A percentile compares a stretch with the other conserved stretches of the same genome.
Conservation (phyloP, 805 yeast species). For the Metschnikowia santaceciliae region DNA sequence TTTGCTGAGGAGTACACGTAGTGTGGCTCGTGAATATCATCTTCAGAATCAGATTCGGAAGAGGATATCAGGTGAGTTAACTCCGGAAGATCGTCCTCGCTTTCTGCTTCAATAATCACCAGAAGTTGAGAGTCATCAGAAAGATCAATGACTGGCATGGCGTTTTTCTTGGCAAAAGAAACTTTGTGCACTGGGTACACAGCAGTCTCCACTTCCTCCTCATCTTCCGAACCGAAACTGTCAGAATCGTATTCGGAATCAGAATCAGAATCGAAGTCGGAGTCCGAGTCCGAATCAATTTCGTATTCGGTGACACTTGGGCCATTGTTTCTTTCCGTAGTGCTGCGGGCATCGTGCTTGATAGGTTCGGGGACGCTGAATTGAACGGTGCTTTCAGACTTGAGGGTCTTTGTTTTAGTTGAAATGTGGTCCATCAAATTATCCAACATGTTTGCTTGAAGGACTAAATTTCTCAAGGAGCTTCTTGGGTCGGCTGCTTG, state of each 20-base stretch:
- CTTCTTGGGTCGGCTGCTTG: slow-evolving; percentile 60
- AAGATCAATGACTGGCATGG: slow-evolving; percentile 12
- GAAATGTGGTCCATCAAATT: slow-evolving; percentile 52
- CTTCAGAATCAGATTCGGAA: slow-evolving; percentile 16
- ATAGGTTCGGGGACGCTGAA: slow-evolving; percentile 16
- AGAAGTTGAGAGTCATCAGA: slow-evolving; percentile 13
- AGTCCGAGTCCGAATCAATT: slow-evolving; percentile 29
- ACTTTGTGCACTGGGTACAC: not conserved
- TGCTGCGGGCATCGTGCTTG: slow-evolving; percentile 5
- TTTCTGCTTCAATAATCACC: slow-evolving; percentile 12
- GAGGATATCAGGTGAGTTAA: slow-evolving; percentile 15
- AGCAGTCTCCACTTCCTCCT: slow-evolving; percentile 15
- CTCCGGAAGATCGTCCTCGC: slow-evolving; percentile 15
- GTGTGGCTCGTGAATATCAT: slow-evolving; percentile 10
- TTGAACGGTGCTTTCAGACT: slow-evolving; percentile 6
- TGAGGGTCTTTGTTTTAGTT: slow-evolving; percentile 24
- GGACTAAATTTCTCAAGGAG: slow-evolving; percentile 53
- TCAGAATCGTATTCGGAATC: slow-evolving; percentile 19
- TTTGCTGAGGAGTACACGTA: slow-evolving; percentile 8
- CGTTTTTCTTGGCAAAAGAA: slow-evolving; percentile 3
- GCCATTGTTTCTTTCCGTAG: slow-evolving; percentile 16
- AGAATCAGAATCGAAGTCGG: slow-evolving; percentile 23
- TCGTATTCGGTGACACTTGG: slow-evolving; percentile 39
- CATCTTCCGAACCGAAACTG: slow-evolving; percentile 26
- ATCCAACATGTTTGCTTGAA: slow-evolving; percentile 71